Base-by-base conservation (phyloP, 169 alveolate genomes). In the Plasmodium gonderi region DNA sequence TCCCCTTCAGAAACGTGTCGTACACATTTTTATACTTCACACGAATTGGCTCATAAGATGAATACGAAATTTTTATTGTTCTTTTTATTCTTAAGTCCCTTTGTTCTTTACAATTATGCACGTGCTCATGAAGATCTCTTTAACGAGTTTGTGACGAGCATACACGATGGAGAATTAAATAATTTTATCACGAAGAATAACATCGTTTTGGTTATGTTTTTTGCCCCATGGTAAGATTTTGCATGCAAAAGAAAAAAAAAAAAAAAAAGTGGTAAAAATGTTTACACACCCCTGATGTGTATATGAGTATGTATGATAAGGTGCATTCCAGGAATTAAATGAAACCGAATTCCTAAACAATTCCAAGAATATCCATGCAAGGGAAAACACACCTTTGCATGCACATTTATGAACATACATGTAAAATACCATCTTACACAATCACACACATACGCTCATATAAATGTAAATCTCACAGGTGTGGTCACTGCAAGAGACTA, bases 401-500 rank as follows among this genome's bases (percentile, higher is more conserved):
- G 3, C n/a, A 14, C 3, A 69, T 68, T 29, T 68, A 68, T 31
- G 0, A 11, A 29, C 33, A 80, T 96, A 95, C 79, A 96, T 96
- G 45, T 92, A 90, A n/a, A n/a, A n/a, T n/a, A n/a, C n/a, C n/a
- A n/a, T n/a, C n/a, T n/a, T n/a, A n/a, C n/a, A n/a, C n/a, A n/a
- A n/a, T n/a, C n/a, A n/a, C n/a, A n/a, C n/a, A 5, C 0, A 42
- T 69, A n/a, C 38, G 1, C 3, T 1, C n/a, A 29, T 64, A 12
- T 14, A 17, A 1, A 67, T 12, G 4, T 23, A 38, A 11, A 33
- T 4, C 2, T n/a, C 64, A 2, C 49, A 95, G 97, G 97, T 94
- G 97, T 90, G 97, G 97, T 77, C 99, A 97, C 93, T 98, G 99
- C 93, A 97, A 98, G 95, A 91, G 96, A 44, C 93, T 98, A 54